These are phyloP conservation scores for Nyssa sinensis DNA, from an alignment of 148 eudicot genomes.

Conservation along the genomic window DNA sequence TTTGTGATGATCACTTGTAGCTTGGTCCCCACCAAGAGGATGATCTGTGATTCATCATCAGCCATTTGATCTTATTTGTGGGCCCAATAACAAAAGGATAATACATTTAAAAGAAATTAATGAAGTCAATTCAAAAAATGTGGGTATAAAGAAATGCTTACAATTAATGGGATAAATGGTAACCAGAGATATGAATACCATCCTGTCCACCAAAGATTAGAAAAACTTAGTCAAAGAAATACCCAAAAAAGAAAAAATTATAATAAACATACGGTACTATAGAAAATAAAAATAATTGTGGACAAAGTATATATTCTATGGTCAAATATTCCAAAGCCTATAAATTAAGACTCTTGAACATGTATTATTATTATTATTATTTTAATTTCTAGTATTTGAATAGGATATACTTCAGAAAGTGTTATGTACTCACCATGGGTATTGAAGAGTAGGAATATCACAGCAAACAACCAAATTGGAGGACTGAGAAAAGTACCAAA, in stretches of 20 bases:
- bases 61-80: neutral
- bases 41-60: neutral
- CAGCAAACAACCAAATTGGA: neutral
- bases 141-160: too few species aligned
- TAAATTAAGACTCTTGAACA: too few species aligned
- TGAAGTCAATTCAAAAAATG: too few species aligned
- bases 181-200: neutral
- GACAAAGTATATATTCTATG: too few species aligned
- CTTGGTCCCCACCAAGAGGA: neutral
- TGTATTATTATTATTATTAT: too few species aligned
- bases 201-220: neutral
- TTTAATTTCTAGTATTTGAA: too few species aligned
- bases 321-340: too few species aligned
- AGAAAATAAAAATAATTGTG: too few species aligned
- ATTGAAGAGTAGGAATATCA: neutral
- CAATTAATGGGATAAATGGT: neutral
- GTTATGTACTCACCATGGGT: neutral
- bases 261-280: too few species aligned
- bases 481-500: neutral
- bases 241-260: neutral
- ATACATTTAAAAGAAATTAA: neutral
- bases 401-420: too few species aligned
- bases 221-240: neutral
- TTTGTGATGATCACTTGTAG: neutral
- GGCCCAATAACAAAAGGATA: neutral